Base-by-base conservation (phyloP, 1,284 basidiomycete species). In the Leccinum pallidistipes region DNA sequence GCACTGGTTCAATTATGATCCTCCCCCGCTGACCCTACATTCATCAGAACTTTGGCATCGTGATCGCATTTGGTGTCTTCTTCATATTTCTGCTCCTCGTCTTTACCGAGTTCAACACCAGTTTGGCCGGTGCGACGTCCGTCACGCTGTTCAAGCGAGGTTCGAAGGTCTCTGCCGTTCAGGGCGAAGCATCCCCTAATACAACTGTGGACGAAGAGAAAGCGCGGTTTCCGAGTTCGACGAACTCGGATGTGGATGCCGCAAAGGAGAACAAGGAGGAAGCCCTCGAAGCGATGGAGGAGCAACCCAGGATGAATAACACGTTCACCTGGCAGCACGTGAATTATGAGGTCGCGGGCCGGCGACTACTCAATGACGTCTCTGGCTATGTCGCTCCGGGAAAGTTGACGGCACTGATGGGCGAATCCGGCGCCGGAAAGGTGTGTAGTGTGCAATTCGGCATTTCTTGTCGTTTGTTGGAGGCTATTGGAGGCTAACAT, bases 371-470 rank as follows among this genome's bases (percentile, higher is more conserved):
- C 61, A 84, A 94, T 68, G 83, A 93, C 65, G 85, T 97, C 7
- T 90, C 87, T 59, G 95, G 95, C 0, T 96, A 85, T 74, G 93
- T 94, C 47, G 85, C 84, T 21, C 92, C 92, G 0, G 90, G 91
- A 6, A 92, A 88, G 68, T 78, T 96, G 60, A 90, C 87, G 0
- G 89, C 84, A 31, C 78, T 91, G 53, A 94, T 94, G 80, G 87
- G 93, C 29, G 90, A 90, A 60, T 91, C 90, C 14, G 95, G 94
- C 49, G 87, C 88, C 1, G 88, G 88, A 31, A 91, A 91, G 79
- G 85, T 83, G 45, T 68, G 84, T 60, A 67, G 9, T 72, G 64
- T 50, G 27, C 58, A 63, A 9, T 2, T 14, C 40, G 2, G n/a
- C 58, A 64, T 58, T 43, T 50, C 31, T 24, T 50, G 16, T 60